Evolutionary conservation across 768 basidiomycete genomes (phyloP).

Genomic region (Lentinula edodes): DNA sequence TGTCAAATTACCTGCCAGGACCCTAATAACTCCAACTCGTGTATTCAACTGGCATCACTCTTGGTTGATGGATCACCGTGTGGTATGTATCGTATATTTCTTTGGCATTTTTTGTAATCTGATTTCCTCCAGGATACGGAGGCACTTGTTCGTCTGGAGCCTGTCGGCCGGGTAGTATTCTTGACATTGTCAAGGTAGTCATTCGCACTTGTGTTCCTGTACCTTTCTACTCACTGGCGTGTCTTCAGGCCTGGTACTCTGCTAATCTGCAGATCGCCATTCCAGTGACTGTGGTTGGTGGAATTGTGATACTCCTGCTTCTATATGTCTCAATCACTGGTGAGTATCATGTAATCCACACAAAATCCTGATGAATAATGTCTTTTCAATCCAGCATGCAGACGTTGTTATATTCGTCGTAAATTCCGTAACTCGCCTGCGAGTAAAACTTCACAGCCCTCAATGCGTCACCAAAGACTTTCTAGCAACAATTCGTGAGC

Average conservation of each 20-base stretch:
- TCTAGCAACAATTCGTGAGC: background rate
- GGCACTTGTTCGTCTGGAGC: conserved; percentile 59
- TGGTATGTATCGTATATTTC: conserved; percentile 38
- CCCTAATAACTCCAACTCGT: conserved; percentile 53
- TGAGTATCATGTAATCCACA: conserved; percentile 16
- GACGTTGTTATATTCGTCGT: conserved; percentile 1
- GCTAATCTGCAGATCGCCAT: conserved; percentile 77
- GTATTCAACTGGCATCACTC: conserved; percentile 62
- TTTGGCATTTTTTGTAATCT: conserved; percentile 5
- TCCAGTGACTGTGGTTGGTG: conserved; percentile 71
- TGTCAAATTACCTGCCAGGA: conserved; percentile 82
- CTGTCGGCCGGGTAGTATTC: conserved; percentile 54
- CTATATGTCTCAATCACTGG: conserved; percentile 44
- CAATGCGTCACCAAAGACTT: conserved; percentile 2
- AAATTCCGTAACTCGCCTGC: background rate
- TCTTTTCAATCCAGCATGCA: background rate
- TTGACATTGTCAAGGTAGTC: conserved; percentile 57
- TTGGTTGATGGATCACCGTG: conserved; percentile 83
- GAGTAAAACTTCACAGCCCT: background rate
- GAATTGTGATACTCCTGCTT: conserved; percentile 53
- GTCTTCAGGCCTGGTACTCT: conserved; percentile 59
- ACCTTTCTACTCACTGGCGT: background rate
- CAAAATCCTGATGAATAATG: background rate
- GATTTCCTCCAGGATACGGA: conserved; percentile 48
- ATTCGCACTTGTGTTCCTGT: background rate